Percentiles rank a stretch among this genome's conserved stretches.
phyloP scores from a whole-genome alignment of 495 filamentous ascomycete genomes.

The Penicillium soppii region DNA sequence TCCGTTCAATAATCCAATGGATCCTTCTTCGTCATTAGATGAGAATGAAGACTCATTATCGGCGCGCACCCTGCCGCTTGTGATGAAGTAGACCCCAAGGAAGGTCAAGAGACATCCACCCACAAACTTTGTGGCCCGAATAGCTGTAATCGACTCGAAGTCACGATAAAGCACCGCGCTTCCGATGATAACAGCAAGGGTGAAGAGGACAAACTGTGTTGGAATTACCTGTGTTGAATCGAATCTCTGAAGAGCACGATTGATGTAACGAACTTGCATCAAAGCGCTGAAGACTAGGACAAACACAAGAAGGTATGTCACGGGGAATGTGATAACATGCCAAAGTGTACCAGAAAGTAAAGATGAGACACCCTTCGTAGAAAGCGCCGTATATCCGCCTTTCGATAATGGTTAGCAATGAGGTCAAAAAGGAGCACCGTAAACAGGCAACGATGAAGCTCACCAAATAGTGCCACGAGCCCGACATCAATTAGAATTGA shows the following conservation, averaged over 20 bases:
- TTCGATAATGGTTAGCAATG: slow-evolving; percentile 25
- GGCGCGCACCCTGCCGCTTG: slow-evolving; percentile 53
- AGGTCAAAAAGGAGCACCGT: neutral
- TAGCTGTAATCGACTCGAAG: slow-evolving; percentile 73
- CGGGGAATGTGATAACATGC: slow-evolving; percentile 82
- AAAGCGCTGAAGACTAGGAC: slow-evolving; percentile 80
- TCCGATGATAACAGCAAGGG: slow-evolving; percentile 89
- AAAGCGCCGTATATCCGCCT: slow-evolving; percentile 93
- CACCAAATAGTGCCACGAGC: slow-evolving; percentile 89
- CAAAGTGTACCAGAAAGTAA: slow-evolving; percentile 87
- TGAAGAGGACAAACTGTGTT: slow-evolving; percentile 95
- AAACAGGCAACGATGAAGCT: slow-evolving; percentile 20
- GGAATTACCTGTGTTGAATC: slow-evolving; percentile 97
- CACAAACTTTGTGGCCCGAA: slow-evolving; percentile 76
- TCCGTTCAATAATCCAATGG: slow-evolving; percentile 45
- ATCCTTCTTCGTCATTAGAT: slow-evolving; percentile 48
- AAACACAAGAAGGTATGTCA: slow-evolving; percentile 79
- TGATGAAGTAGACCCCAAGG: slow-evolving; percentile 91
- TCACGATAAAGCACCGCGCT: slow-evolving; percentile 91
- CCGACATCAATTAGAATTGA: slow-evolving; percentile 94
- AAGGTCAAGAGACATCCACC: slow-evolving; percentile 91
- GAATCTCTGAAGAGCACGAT: slow-evolving; percentile 90
- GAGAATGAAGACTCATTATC: slow-evolving; percentile 47
- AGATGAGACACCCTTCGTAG: slow-evolving; percentile 94
- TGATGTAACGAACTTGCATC: slow-evolving; percentile 94